Evolutionary conservation across 176 grass and related monocot species (phyloP), one percentile per base, ranked within the genome.

Genomic region (Tillandsia fasciculata): DNA sequence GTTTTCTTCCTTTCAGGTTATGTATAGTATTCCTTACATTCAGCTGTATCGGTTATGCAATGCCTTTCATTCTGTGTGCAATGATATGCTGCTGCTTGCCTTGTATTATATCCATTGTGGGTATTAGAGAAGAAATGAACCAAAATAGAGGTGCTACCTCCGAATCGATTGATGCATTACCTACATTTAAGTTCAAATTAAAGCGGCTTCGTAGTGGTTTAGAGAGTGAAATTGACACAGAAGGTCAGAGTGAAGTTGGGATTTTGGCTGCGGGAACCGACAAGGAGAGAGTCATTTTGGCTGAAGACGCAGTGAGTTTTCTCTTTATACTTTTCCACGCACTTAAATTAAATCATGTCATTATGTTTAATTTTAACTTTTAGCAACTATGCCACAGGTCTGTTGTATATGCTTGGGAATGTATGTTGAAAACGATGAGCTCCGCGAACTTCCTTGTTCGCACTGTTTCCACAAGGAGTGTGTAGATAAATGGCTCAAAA

Each of bases 401-500:
- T 99, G 89, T 67, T 99, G 94, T 33, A 99, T 99, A 51, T 99
- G 94, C 70, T 81, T 99, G 70, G 90, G 84, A 59, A 90, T 90
- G 76, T 93, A 90, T 51, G 77, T 82, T 53, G 83, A 91, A 65
- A 93, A 99, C 33, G 94, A 99, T 24, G 90, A 90, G 64, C 87
- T 99, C 28, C 94, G 87, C 20, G 90, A 99, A 65, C 94, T 99
- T 87, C 90, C 94, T 8, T 99, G 89, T 61, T 42, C 74, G 26
- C 89, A 99, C 70, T 92, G 77, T 72, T 99, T 99, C 79, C 94
- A 93, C 57, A 88, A 87, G 82, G 94, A 99, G 64, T 99, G 94
- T 56, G 90, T 99, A 57, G 94, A 99, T 74, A 99, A 93, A 89
- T 99, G 94, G 90, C 84, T 99, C 14, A 90, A 93, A 85, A 93